Conservation (phyloP, 306 rosid genomes). For the Quercus wislizeni region DNA sequence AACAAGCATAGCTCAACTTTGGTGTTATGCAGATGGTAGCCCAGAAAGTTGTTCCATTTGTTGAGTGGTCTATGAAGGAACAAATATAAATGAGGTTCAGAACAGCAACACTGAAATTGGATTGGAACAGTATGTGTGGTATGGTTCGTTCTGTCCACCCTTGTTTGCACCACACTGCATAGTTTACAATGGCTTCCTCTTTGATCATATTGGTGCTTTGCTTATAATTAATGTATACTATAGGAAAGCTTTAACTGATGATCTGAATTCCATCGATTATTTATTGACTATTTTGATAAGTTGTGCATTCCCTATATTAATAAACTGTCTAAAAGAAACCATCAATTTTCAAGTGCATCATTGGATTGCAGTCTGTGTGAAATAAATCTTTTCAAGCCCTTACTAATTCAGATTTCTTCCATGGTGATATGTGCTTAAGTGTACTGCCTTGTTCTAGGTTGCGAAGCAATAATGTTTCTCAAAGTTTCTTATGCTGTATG, state of each 20-base stretch:
- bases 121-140: conserved; percentile 16
- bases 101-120: not conserved
- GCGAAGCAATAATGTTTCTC: not conserved
- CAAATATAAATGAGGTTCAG: not conserved
- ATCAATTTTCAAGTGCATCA: not conserved
- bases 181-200: not conserved
- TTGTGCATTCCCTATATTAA: not conserved
- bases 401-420: not conserved
- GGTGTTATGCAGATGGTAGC: conserved; percentile 14
- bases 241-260: not conserved
- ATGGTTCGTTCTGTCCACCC: conserved; percentile 21
- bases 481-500: not conserved
- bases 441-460: not conserved
- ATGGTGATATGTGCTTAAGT: not conserved
- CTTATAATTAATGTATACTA: not conserved
- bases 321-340: not conserved
- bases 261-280: not conserved
- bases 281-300: not conserved
- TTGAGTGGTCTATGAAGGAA: conserved; percentile 19
- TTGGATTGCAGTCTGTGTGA: not conserved
- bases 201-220: not conserved
- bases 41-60: conserved; percentile 12
- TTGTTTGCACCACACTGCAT: not conserved
- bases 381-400: not conserved
- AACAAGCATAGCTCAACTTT: not conserved